Evolutionary conservation across 2,329 filamentous ascomycete genomes (phyloP), one percentile per base, ranked within the genome.

Genomic region (Trichoderma oligosporum): DNA sequence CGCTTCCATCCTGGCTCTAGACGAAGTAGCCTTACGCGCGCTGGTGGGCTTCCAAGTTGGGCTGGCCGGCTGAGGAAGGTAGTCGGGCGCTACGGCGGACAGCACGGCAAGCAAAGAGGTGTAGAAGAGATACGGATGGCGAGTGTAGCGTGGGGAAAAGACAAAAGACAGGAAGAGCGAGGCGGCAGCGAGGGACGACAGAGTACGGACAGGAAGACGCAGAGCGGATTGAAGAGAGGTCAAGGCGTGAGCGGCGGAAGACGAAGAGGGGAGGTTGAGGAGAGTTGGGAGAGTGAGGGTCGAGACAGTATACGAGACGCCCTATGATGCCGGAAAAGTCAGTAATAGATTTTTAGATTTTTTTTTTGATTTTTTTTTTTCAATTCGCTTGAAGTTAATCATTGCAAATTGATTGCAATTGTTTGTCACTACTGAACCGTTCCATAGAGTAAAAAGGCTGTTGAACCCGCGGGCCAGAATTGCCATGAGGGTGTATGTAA

Each of bases 51-150:
- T 59, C 14, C 41, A 49, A n/a, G 29, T n/a, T 20, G 55, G 58
- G 58, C 61, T 38, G 14, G 67, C 59, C 8, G 66, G 65, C 35
- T 65, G 65, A 12, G 80, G 77, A 14, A 79, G 72, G 38, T 83
- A 66, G 22, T 73, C 69, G 56, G 80, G 78, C 39, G 76, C 78
- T 42, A 82, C 76, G 20, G 80, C 79, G 42, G 88, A 83, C 36
- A 88, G 75, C 36, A 80, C 77, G 41, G 85, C 82, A 57, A 91
- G 80, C 24, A 91, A 74, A 2, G 86, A 85, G 12, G 90, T 91
- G 84, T 94, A 97, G 59, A 97, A 74, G 24, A 97, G 84, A 70
- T 96, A 97, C 0, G 93, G 93, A 70, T 97, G 93, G 69, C 88
- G 85, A 64, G 83, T 80, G 56, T 85, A 82, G 24, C 83, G 80